These are phyloP conservation scores for Tilletia setariae DNA, from an alignment of 1,284 basidiomycete species.

Conservation along the genomic window DNA sequence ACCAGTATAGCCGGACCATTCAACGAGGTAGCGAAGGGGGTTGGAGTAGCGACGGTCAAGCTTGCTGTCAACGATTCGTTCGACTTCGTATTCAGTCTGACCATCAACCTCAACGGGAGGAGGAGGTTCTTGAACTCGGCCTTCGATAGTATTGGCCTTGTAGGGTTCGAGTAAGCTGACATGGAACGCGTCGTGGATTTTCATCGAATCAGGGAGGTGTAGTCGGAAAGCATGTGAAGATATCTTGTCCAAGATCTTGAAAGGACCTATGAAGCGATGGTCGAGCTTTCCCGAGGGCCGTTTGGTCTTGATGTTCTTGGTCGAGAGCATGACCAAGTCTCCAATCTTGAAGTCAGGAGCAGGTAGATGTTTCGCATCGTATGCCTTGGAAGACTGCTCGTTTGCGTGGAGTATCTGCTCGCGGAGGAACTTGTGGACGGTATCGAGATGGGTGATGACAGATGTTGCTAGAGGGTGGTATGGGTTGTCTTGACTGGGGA, in stretches of 20 bases:
- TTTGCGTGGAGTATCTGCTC: not conserved
- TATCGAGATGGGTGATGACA: not conserved
- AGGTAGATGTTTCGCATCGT: conserved; percentile 6
- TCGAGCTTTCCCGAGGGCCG: conserved; percentile 11
- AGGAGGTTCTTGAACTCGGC: too few species aligned
- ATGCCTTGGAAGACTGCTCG: too few species aligned
- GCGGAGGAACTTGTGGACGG: not conserved
- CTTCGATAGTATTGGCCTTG: too few species aligned
- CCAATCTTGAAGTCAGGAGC: conserved; percentile 13
- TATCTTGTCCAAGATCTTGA: conserved; percentile 12
- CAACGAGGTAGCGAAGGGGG: conserved; percentile 1
- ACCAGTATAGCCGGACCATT: conserved; percentile 5
- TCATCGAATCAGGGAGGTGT: not conserved
- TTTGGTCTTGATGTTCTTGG: too few species aligned
- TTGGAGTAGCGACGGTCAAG: conserved; percentile 7
- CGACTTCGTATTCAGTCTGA: conserved; percentile 9
- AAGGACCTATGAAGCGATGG: conserved; percentile 18
- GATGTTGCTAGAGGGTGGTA: conserved; percentile 4
- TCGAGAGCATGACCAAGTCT: conserved; percentile 9
- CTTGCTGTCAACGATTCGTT: conserved; percentile 10
- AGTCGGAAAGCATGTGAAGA: not conserved
- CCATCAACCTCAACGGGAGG: conserved; percentile 13
- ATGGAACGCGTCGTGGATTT: too few species aligned
- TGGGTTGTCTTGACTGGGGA: not conserved
- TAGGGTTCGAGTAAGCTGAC: too few species aligned